Evolutionary conservation across 164 flowering plant genomes (phyloP).

Genomic region (Platanus orientalis): DNA sequence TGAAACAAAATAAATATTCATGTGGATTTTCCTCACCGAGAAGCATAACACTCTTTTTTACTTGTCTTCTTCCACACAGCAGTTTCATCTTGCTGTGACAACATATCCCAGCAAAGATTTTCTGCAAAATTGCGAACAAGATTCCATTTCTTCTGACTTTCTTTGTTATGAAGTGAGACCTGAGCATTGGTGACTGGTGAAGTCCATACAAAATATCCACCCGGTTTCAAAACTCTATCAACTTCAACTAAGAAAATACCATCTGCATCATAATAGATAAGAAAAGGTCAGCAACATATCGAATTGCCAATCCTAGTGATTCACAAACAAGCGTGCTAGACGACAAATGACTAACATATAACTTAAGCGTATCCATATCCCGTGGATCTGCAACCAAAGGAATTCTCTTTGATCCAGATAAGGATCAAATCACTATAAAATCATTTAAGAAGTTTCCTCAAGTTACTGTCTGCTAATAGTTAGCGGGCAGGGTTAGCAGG

Average conservation of each 20-base stretch:
- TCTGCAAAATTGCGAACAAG: conserved; percentile 51
- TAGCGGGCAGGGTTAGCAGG: too few species aligned
- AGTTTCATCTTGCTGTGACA: conserved; percentile 95
- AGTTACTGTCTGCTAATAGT: too few species aligned
- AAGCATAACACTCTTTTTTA: conserved; percentile 52
- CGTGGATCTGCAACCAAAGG: too few species aligned
- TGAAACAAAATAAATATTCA: conserved; percentile 3
- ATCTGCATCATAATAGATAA: conserved; percentile 57
- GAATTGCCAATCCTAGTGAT: not conserved
- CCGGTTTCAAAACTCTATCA: too few species aligned
- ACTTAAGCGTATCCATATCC: too few species aligned
- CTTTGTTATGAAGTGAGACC: too few species aligned
- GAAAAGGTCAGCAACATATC: not conserved
- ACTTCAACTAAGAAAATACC: conserved; percentile 73
- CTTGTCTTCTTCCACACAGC: conserved; percentile 90
- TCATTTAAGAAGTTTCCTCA: too few species aligned
- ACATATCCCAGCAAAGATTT: conserved; percentile 82
- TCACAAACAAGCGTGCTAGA: conserved; percentile 5
- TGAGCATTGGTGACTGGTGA: conserved; percentile 72
- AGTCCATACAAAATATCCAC: conserved; percentile 99
- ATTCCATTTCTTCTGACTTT: conserved; percentile 62
- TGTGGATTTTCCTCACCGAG: conserved; percentile 57
- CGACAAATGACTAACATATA: too few species aligned
- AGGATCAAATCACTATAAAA: too few species aligned
- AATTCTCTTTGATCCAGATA: too few species aligned